Conservation (phyloP, 2,329 filamentous ascomycete genomes). For the Talaromyces pinophilus region DNA sequence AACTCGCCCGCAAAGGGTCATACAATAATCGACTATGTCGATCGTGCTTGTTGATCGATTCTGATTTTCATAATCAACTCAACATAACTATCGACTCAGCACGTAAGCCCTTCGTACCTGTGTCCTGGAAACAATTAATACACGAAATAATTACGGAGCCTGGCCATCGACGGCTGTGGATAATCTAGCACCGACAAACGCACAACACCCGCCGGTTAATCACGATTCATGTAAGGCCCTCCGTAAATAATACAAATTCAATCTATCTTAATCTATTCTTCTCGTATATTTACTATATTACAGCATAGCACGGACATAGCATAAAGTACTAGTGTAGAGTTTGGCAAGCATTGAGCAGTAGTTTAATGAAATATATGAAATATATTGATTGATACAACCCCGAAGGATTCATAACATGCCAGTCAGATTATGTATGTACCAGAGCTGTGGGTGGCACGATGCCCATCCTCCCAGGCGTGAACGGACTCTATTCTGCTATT, state of each 20-base stretch:
- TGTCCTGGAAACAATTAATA: neutral
- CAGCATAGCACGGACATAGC: neutral
- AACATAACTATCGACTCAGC: neutral
- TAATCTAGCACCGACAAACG: constrained; percentile 1
- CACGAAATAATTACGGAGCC: neutral
- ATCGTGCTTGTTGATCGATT: neutral
- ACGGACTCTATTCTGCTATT: neutral
- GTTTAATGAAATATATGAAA: neutral
- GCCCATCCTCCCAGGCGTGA: neutral
- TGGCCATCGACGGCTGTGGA: neutral
- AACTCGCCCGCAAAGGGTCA: neutral
- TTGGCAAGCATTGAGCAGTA: neutral
- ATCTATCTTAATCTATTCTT: constrained; percentile 1
- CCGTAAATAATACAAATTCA: neutral
- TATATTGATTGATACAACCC: neutral
- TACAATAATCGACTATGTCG: neutral
- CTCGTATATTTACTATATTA: neutral
- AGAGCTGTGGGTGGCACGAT: neutral
- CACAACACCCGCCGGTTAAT: neutral
- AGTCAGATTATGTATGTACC: neutral
- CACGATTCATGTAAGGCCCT: neutral
- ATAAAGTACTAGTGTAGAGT: neutral
- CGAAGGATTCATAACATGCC: neutral
- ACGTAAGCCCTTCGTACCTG: neutral
- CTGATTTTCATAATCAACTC: neutral